These are phyloP conservation scores for Pseudogymnoascus verrucosus DNA, from an alignment of 2,329 filamentous ascomycete genomes.

Conservation along the genomic window DNA sequence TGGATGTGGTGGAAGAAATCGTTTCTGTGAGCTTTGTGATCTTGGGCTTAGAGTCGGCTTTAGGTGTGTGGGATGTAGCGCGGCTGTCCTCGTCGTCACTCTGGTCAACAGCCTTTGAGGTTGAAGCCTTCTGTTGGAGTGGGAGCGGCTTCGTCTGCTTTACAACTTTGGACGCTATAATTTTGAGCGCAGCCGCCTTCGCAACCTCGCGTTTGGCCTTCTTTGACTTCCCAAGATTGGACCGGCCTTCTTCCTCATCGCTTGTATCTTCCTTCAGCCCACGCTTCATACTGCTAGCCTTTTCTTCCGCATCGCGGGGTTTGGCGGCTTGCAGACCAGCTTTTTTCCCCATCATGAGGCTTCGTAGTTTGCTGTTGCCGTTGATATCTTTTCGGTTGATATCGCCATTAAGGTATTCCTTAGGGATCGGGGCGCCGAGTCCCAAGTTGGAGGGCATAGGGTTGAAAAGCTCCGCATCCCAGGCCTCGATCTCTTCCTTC, in stretches of 20 bases:
- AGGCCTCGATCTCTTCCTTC: slow-evolving; percentile 27
- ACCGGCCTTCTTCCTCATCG: slow-evolving; percentile 30
- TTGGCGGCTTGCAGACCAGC: slow-evolving; percentile 25
- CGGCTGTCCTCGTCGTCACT: neutral
- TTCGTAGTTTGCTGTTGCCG: slow-evolving; percentile 25
- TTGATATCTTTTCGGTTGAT: slow-evolving; percentile 19
- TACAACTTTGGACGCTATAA: neutral
- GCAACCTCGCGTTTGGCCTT: slow-evolving; percentile 20
- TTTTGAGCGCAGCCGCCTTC: neutral
- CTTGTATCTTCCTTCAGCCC: slow-evolving; percentile 24
- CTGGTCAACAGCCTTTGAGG: neutral
- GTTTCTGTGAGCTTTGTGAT: neutral
- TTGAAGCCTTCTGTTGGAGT: neutral
- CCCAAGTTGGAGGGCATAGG: slow-evolving; percentile 24
- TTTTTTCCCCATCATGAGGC: slow-evolving; percentile 25
- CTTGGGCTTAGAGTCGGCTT: neutral
- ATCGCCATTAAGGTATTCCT: slow-evolving; percentile 23
- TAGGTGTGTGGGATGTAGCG: neutral
- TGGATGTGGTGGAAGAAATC: neutral
- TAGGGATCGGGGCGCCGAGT: slow-evolving; percentile 26
- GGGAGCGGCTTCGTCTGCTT: neutral
- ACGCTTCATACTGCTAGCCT: slow-evolving; percentile 26
- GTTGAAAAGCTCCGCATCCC: slow-evolving; percentile 25
- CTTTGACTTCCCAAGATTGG: slow-evolving; percentile 28
- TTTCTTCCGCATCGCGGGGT: slow-evolving; percentile 27